These are phyloP conservation scores for Protomyces lactucae-debilis DNA, from an alignment of 1,139 yeast genomes.

Conservation along the genomic window DNA sequence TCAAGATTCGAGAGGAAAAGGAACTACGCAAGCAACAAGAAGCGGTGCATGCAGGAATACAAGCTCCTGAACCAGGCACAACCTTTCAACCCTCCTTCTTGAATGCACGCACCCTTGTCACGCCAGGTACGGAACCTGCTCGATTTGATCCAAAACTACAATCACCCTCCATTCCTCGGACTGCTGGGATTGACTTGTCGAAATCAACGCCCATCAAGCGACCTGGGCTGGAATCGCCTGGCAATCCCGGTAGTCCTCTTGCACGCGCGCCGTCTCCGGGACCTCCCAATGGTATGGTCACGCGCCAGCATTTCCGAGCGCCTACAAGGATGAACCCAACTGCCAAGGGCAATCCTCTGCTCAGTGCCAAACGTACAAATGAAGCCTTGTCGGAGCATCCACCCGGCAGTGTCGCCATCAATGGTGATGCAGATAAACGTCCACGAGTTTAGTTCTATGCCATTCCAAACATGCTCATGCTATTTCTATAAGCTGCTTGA, in stretches of 20 bases:
- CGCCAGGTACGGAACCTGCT: constrained; percentile 9
- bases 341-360: background rate
- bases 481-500: constrained; percentile 60
- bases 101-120: constrained; percentile 16
- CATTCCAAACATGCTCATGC: constrained; percentile 50
- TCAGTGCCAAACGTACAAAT: constrained; percentile 11
- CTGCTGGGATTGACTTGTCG: constrained; percentile 5
- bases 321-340: constrained; percentile 12
- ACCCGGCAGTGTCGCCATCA: constrained; percentile 7
- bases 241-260: constrained; percentile 3
- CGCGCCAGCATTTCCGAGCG: constrained; percentile 15
- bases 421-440: background rate
- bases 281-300: background rate
- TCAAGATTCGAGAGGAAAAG: constrained; percentile 7
- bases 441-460: background rate
- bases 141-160: constrained; percentile 20
- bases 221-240: constrained; percentile 20
- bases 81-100: constrained; percentile 16
- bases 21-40: background rate
- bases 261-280: background rate
- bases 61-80: constrained; percentile 8
- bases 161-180: constrained; percentile 15
- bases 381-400: constrained; percentile 24
- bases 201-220: constrained; percentile 28
- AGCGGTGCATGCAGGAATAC: constrained; percentile 7